Evolutionary conservation across 1,284 basidiomycete genomes (phyloP), one percentile per base, ranked within the genome.

Genomic region (Apiotrichum mycotoxinovorans): DNA sequence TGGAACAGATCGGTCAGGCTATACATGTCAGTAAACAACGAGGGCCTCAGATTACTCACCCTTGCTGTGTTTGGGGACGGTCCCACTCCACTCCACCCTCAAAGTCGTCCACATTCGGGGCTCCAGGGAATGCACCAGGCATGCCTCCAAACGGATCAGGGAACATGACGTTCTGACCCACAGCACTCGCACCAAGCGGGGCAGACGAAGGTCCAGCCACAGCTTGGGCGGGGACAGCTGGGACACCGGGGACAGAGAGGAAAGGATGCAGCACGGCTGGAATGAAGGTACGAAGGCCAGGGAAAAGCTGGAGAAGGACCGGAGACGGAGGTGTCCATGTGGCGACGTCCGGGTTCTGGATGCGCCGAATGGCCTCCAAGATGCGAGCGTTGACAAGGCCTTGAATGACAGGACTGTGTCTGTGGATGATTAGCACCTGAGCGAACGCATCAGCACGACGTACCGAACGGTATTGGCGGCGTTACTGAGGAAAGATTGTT

Each of bases 1-100:
- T 66, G 56, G 61, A 75, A 72, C 58, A 72, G 72, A 9, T 65
- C 61, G 26, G 65, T 56, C 8, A 74, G 58, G 12, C 69, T 72
- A 17, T 2, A 20, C 7, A 30, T 14, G 46, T 45, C n/a, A 56
- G 47, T 42, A 27, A 14, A 17, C 27, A 11, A 38, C 17, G 23
- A 8, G 11, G 15, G 38, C 22, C 8, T 23, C 0, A 23, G 9
- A 17, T 15, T 15, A 57, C 66, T 65, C 51, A 66, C 66, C 58
- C 63, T 42, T 64, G 54, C 4, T 51, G 56, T 1, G 52, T 63
- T 17, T 41, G 37, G 3, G 49, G 49, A 22, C 59, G 46, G 38
- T 64, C 66, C 37, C n/a, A 54, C 26, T 64, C 61, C 4, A 23
- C 40, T 20, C 54, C 54, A 7, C 54, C 45, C 4, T 60, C 53